Evolutionary conservation across 768 basidiomycete species (phyloP), one percentile per base, ranked within the genome.

Genomic region (Tephrocybe sp.): DNA sequence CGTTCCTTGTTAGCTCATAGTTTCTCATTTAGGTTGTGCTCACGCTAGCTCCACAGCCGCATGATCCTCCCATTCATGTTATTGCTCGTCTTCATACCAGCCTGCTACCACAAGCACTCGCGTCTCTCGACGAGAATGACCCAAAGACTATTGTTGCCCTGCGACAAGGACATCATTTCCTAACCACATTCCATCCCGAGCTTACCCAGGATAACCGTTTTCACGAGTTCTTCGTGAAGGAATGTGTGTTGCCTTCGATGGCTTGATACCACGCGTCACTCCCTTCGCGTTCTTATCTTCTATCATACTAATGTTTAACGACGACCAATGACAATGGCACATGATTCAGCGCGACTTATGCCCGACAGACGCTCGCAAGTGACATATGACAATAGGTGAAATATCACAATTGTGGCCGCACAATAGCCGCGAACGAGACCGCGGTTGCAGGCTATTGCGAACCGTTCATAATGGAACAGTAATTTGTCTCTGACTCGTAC

Each of bases 131-230:
- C 50, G 72, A 72, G 1, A 65, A 69, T 46, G 85, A 86, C 57
- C 78, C 80, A 7, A 78, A 76, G 61, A 84, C 77, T 10, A 83
- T 90, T 55, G 94, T 98, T 43, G 93, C 93, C 14, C 68, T 94
- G 14, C 82, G 85, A 3, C 91, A 97, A 63, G 95, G 95, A 22
- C 75, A 72, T 22, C 85, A 92, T 63, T 73, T 98, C 53, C 76
- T 94, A 23, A 93, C 94, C 4, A 91, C 87, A 0, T 98, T 97
- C 72, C 96, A 98, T 63, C 96, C 95, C 0, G 96, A 98, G 66
- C 73, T 98, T 39, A 94, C 91, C 19, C 75, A 77, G 50, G 96
- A 98, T 62, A 69, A 80, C 51, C 82, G 95, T 34, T 91, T 98
- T 62, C 95, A 97, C 66, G 89, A 96, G 53, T 96, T 89, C 65